Conservation (phyloP, 2,329 filamentous ascomycete genomes). For the Dryadomyces quercivorus region DNA sequence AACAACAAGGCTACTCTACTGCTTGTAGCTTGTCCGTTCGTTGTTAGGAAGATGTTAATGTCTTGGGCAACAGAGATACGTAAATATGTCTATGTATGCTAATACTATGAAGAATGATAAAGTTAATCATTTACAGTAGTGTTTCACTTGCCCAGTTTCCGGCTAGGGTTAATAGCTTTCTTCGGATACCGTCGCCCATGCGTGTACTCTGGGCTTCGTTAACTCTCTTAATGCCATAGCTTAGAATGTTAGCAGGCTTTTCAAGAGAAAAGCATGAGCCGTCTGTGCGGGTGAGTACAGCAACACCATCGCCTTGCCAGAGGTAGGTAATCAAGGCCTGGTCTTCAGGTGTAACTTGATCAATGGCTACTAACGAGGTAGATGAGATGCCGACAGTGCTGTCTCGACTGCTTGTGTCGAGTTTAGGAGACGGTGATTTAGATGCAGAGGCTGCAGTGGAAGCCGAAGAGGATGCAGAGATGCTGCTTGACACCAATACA, state of each 20-base stretch:
- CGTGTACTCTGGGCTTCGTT: constrained; percentile 28
- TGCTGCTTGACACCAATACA: background rate
- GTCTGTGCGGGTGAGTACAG: constrained; percentile 22
- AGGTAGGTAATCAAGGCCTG: constrained; percentile 23
- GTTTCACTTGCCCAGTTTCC: constrained; percentile 23
- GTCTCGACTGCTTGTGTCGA: background rate
- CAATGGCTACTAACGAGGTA: constrained; percentile 20
- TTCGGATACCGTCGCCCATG: constrained; percentile 31
- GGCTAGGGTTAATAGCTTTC: constrained; percentile 28
- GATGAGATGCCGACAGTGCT: constrained; percentile 4
- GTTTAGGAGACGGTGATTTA: background rate
- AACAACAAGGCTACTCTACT: no score
- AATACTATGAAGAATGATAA: background rate
- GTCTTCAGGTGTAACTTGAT: constrained; percentile 28
- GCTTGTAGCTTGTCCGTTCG: no score
- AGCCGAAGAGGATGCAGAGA: background rate
- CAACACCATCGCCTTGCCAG: constrained; percentile 25
- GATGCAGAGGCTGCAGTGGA: background rate
- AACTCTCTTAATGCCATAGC: constrained; percentile 27
- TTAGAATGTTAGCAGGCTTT: constrained; percentile 25
- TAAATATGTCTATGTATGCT: no score
- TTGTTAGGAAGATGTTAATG: no score
- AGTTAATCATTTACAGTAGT: background rate
- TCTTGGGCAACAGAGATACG: no score
- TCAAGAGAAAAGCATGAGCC: constrained; percentile 23